Evolutionary conservation across 1,284 basidiomycete genomes (phyloP).

Genomic region (Peniophora sp.): DNA sequence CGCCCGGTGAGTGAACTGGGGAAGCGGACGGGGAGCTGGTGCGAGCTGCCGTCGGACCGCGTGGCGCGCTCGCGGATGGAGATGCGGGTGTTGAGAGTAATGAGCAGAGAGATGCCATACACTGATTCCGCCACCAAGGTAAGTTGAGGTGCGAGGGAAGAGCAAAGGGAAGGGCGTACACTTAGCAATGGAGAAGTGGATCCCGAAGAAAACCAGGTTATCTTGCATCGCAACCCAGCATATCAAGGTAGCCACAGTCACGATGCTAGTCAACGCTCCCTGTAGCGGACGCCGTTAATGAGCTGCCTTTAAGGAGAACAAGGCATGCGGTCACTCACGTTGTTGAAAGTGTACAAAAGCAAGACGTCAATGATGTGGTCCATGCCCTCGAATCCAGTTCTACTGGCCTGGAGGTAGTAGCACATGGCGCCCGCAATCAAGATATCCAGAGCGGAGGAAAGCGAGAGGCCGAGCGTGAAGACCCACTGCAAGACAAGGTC

Average conservation of each 20-base stretch:
- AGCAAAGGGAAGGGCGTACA: neutral
- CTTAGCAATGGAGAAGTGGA: neutral
- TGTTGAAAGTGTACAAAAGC: constrained; percentile 47
- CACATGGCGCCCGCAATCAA: constrained; percentile 39
- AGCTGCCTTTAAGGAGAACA: constrained; percentile 18
- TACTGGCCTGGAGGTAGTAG: constrained; percentile 31
- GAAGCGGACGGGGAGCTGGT: neutral
- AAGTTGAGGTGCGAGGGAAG: neutral
- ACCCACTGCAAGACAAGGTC: constrained; percentile 27
- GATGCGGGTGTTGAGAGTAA: neutral
- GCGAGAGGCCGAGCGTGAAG: constrained; percentile 41
- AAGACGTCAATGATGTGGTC: constrained; percentile 39
- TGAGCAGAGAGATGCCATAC: neutral
- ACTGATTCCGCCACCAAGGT: neutral
- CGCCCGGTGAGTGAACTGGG: neutral
- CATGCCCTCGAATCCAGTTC: constrained; percentile 31
- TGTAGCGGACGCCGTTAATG: neutral
- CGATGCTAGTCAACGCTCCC: neutral
- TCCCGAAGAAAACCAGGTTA: neutral
- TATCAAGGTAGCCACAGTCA: neutral
- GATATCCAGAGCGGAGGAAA: constrained; percentile 40
- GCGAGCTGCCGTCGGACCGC: neutral
- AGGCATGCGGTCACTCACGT: constrained; percentile 34
- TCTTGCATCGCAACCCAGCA: neutral
- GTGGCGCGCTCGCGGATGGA: neutral